Evolutionary conservation across 2,329 filamentous ascomycete species (phyloP).

Genomic region (Mycosphaerelloides madeirae): DNA sequence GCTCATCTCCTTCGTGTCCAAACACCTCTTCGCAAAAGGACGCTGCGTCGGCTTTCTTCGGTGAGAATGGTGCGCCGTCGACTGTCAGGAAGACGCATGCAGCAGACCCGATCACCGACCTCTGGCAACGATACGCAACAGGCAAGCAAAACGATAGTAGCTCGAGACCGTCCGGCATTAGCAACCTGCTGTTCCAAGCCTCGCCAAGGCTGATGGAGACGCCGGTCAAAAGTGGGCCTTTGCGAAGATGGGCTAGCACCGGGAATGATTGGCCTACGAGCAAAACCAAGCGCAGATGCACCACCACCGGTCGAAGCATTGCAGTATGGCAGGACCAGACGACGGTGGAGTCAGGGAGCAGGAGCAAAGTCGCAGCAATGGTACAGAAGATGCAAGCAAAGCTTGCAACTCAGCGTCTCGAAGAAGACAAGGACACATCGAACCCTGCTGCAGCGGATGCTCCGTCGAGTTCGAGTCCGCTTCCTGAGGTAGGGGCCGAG

Average conservation of each 20-base stretch:
- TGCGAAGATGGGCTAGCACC: conserved; percentile 49
- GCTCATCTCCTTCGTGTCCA: conserved; percentile 42
- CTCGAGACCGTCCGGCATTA: conserved; percentile 38
- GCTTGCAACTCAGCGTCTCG: conserved; percentile 33
- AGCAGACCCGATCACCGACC: conserved; percentile 43
- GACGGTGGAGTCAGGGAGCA: conserved; percentile 26
- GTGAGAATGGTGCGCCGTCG: conserved; percentile 14
- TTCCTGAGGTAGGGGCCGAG: conserved; percentile 34
- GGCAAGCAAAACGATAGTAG: conserved; percentile 36
- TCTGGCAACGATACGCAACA: conserved; percentile 43
- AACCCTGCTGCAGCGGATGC: conserved; percentile 20
- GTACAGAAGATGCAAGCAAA: conserved; percentile 45
- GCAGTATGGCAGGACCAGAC: conserved; percentile 35
- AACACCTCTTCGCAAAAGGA: conserved; percentile 36
- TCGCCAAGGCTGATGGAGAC: conserved; percentile 43
- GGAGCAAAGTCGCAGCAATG: conserved; percentile 33
- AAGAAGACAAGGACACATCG: conserved; percentile 14
- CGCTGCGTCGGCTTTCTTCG: conserved; percentile 29
- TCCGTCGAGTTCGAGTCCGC: conserved; percentile 46
- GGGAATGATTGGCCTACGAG: conserved; percentile 45
- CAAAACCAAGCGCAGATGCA: conserved; percentile 38
- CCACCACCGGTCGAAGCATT: conserved; percentile 28
- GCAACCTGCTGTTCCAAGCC: conserved; percentile 42
- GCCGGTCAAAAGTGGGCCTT: conserved; percentile 43
- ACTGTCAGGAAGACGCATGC: conserved; percentile 38